phyloP scores from a whole-genome alignment of 805 yeast species.

The Metschnikowia hibisci region DNA sequence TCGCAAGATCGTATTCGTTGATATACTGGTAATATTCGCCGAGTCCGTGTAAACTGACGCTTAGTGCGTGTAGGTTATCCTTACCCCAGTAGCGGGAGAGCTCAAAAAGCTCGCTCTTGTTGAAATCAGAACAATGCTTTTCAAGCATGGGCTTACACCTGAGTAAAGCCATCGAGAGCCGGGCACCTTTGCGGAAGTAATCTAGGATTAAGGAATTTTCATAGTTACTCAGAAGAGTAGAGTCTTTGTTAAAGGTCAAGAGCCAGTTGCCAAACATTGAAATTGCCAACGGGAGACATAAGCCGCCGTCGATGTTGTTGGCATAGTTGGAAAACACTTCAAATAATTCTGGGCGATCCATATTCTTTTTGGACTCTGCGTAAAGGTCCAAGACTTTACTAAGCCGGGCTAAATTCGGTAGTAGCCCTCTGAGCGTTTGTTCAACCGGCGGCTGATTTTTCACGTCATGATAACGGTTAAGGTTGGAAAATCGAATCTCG shows the following conservation, averaged over 20 bases:
- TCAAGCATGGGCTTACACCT: constrained; percentile 13
- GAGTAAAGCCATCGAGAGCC: constrained; percentile 18
- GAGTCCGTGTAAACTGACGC: constrained; percentile 17
- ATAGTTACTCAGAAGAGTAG: constrained; percentile 17
- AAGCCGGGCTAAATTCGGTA: constrained; percentile 10
- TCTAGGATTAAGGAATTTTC: constrained; percentile 20
- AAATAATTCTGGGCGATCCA: constrained; percentile 17
- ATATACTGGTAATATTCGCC: constrained; percentile 21
- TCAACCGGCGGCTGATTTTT: constrained; percentile 1
- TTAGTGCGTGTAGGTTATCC: constrained; percentile 19
- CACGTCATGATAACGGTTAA: constrained; percentile 11
- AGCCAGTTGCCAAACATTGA: constrained; percentile 27
- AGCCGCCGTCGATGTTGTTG: constrained; percentile 11
- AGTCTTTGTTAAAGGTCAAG: constrained; percentile 18
- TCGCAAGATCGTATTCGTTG: constrained; percentile 17
- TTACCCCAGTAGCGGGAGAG: constrained; percentile 14
- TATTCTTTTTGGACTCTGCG: constrained; percentile 14
- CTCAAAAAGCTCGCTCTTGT: constrained; percentile 2
- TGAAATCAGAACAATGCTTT: not conserved
- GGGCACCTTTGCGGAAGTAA: constrained; percentile 20
- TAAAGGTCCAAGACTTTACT: constrained; percentile 18
- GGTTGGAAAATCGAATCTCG: constrained; percentile 17
- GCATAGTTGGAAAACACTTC: constrained; percentile 18
- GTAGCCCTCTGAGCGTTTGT: constrained; percentile 7
- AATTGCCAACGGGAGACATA: constrained; percentile 22